Base-by-base conservation (phyloP, 176 grass and related monocot genomes). In the Musa beccarii region DNA sequence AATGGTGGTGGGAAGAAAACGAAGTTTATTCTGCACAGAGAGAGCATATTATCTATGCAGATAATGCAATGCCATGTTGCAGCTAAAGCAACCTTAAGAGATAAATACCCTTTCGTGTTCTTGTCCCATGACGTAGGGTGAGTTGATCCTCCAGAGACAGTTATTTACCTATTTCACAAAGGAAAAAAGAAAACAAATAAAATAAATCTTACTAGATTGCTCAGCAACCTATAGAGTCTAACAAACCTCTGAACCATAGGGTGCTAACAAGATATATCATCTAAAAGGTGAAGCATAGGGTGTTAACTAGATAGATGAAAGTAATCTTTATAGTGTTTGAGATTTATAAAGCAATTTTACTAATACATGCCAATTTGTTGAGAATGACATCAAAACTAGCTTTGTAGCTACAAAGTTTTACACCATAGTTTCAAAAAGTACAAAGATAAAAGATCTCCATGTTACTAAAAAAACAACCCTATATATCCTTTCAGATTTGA, bases 131-230 rank as follows among this genome's bases (percentile, higher is more conserved):
- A 84, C 84, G 82, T 89, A 91, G 84, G 84, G 81, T 80, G 96
- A 84, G 77, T 94, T 89, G 81, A 94, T 89, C 83, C 91, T 99
- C 96, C 90, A 99, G 75, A 99, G 83, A 86, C 90, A 99, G 87
- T 92, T 94, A 89, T 88, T 89, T 74, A 83, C 89, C 91, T 99
- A 86, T 79, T 88, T 61, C 78, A 84, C 73, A 74, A 84, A 50
- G 12, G 49, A 3, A 13, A 43, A 53, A 73, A 54, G 20, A 73
- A 22, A 22, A 53, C 16, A 53, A 11, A 53, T 53, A 9, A 53
- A 22, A 25, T 43, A 73, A 73, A 68, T 11, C 66, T 53, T 50
- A 14, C 16, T 49, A n/a, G 28, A 50, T 16, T 50, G 50, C 17
- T 7, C 28, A 19, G 28, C 14, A 49, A 50, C 34, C 34, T 19